Percentiles rank a stretch among this genome's conserved stretches.
phyloP scores from a whole-genome alignment of 73 alveolate species.

The Paramecium pentaurelia region DNA sequence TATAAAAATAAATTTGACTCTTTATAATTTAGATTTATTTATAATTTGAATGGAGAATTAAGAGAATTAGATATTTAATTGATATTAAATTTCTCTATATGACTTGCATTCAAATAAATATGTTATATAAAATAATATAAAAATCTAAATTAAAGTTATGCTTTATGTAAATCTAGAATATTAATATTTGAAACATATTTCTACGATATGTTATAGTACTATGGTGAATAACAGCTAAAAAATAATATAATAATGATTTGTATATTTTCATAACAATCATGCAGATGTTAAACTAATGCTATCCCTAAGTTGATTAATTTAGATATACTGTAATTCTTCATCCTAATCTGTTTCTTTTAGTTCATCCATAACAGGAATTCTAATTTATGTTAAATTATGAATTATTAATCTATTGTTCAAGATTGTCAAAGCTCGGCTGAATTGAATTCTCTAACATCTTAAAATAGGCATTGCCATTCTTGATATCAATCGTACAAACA shows the following conservation, averaged over 20 bases:
- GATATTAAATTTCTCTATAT: too few species aligned
- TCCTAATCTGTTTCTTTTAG: neutral
- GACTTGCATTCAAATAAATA: too few species aligned
- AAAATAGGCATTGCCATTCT: neutral
- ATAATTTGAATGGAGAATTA: too few species aligned
- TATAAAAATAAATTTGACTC: too few species aligned
- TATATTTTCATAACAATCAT: neutral
- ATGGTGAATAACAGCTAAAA: neutral
- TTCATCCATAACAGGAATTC: neutral
- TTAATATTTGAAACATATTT: too few species aligned
- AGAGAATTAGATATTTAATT: too few species aligned
- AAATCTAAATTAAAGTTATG: too few species aligned
- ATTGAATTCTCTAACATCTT: neutral
- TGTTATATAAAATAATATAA: too few species aligned
- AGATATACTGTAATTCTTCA: neutral
- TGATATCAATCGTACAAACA: neutral
- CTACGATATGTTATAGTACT: too few species aligned
- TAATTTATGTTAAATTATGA: neutral
- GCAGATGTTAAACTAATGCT: neutral
- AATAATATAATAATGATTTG: neutral
- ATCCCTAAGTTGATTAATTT: constrained; percentile 21
- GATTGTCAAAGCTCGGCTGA: neutral
- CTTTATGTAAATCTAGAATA: too few species aligned
- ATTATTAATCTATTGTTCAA: neutral
- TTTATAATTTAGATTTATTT: too few species aligned